These are phyloP conservation scores for Diospyros lotus DNA, from an alignment of 148 eudicot species.

Conservation along the genomic window DNA sequence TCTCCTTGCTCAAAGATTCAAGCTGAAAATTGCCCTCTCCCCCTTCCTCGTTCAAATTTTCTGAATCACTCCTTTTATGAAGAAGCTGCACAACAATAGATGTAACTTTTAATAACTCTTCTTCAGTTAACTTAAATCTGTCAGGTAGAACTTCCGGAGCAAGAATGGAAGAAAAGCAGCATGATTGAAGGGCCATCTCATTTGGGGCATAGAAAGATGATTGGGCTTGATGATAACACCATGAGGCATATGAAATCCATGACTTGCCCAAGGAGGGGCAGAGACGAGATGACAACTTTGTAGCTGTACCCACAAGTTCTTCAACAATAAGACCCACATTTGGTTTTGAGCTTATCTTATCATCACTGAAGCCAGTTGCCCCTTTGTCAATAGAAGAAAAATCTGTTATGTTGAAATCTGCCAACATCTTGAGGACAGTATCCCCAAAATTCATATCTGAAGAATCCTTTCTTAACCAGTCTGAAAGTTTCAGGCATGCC, in stretches of 20 bases:
- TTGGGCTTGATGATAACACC: slow-evolving; percentile 88
- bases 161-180: slow-evolving; percentile 53
- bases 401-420: slow-evolving; percentile 36
- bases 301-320: slow-evolving; percentile 69
- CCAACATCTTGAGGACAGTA: slow-evolving; percentile 40
- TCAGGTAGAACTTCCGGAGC: slow-evolving; percentile 53
- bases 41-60: slow-evolving; percentile 28
- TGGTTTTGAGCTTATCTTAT: slow-evolving; percentile 28
- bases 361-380: slow-evolving; percentile 21
- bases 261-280: slow-evolving; percentile 84
- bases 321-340: slow-evolving; percentile 39
- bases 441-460: slow-evolving; percentile 42
- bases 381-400: slow-evolving; percentile 20
- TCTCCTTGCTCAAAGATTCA: slow-evolving; percentile 27
- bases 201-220: slow-evolving; percentile 38
- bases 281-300: slow-evolving; percentile 70
- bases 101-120: slow-evolving; percentile 58
- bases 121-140: slow-evolving; percentile 58
- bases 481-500: slow-evolving; percentile 85
- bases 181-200: slow-evolving; percentile 39
- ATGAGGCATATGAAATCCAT: slow-evolving; percentile 93
- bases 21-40: slow-evolving; percentile 20
- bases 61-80: slow-evolving; percentile 22
- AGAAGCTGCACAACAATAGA: slow-evolving; percentile 43
- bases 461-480: slow-evolving; percentile 60